Conservation (phyloP, 805 yeast genomes). For the Ogataea trehaloabstinens region DNA sequence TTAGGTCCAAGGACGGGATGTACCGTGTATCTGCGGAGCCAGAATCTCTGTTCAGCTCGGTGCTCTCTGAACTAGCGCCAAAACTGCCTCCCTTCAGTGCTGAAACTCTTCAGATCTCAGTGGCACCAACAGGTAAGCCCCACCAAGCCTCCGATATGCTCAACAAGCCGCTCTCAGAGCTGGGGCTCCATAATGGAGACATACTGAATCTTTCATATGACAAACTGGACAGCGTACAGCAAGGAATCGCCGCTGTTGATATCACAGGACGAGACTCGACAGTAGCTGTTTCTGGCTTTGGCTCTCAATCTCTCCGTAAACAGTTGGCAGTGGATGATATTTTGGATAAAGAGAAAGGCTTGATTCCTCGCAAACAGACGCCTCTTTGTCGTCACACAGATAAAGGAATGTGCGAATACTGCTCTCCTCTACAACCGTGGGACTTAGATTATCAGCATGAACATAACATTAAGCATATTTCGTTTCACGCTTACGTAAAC, state of each 20-base stretch:
- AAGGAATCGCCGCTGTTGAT: neutral
- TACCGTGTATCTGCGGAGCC: constrained; percentile 52
- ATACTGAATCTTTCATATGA: constrained; percentile 47
- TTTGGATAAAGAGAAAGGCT: constrained; percentile 67
- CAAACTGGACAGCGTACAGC: constrained; percentile 5
- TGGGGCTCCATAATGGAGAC: constrained; percentile 60
- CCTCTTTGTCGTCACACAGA: constrained; percentile 81
- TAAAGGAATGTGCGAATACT: constrained; percentile 97
- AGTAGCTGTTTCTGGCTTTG: constrained; percentile 2
- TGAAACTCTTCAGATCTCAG: constrained; percentile 13
- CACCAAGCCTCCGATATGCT: constrained; percentile 33
- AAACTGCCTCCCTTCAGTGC: constrained; percentile 35
- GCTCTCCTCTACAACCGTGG: constrained; percentile 95
- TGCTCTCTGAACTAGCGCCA: constrained; percentile 26
- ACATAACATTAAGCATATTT: constrained; percentile 79
- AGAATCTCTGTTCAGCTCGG: constrained; percentile 16
- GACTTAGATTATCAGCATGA: constrained; percentile 73
- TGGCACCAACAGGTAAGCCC: constrained; percentile 46
- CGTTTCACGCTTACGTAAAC: constrained; percentile 80
- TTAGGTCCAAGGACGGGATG: constrained; percentile 83
- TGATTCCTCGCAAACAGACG: constrained; percentile 62
- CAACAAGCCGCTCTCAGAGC: constrained; percentile 33
- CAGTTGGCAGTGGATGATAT: constrained; percentile 67
- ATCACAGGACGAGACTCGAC: constrained; percentile 2
- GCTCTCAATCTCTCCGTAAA: constrained; percentile 6